phyloP scores from a whole-genome alignment of 2,329 filamentous ascomycete species.

The Cytospora piceae region DNA sequence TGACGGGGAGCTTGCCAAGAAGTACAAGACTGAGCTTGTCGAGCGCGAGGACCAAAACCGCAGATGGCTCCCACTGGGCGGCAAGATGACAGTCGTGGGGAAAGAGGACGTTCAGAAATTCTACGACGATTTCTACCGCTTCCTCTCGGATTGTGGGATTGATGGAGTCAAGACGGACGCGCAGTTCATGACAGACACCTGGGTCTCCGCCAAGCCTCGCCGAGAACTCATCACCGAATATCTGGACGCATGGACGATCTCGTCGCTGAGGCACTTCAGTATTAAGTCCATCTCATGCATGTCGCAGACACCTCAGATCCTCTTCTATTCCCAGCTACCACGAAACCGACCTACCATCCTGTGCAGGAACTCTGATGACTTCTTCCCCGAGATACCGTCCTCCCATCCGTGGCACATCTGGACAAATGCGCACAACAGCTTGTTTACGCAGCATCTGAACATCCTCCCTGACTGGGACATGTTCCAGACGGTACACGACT shows the following conservation, averaged over 20 bases:
- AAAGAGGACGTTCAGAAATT: conserved; percentile 74
- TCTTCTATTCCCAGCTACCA: conserved; percentile 84
- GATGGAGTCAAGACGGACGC: conserved; percentile 92
- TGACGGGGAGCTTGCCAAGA: conserved; percentile 70
- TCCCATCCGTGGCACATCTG: conserved; percentile 96
- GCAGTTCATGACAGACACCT: conserved; percentile 85
- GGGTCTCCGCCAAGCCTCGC: conserved; percentile 70
- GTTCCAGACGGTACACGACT: conserved; percentile 68
- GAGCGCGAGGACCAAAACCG: conserved; percentile 53
- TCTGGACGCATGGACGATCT: conserved; percentile 83
- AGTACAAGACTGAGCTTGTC: conserved; percentile 74
- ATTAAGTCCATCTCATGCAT: conserved; percentile 88
- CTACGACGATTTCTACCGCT: conserved; percentile 90
- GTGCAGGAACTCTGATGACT: conserved; percentile 87
- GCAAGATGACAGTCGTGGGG: conserved; percentile 73
- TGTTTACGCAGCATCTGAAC: conserved; percentile 84
- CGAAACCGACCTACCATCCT: conserved; percentile 74
- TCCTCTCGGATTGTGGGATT: conserved; percentile 73
- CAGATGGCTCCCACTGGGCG: conserved; percentile 56
- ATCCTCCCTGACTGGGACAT: conserved; percentile 82
- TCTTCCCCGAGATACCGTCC: conserved; percentile 79
- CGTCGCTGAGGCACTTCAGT: conserved; percentile 77
- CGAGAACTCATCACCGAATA: conserved; percentile 73
- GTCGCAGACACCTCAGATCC: conserved; percentile 83
- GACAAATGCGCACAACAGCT: conserved; percentile 85